Conservation (phyloP, 1,284 basidiomycete genomes). For the Cutaneotrichosporon mucoides region DNA sequence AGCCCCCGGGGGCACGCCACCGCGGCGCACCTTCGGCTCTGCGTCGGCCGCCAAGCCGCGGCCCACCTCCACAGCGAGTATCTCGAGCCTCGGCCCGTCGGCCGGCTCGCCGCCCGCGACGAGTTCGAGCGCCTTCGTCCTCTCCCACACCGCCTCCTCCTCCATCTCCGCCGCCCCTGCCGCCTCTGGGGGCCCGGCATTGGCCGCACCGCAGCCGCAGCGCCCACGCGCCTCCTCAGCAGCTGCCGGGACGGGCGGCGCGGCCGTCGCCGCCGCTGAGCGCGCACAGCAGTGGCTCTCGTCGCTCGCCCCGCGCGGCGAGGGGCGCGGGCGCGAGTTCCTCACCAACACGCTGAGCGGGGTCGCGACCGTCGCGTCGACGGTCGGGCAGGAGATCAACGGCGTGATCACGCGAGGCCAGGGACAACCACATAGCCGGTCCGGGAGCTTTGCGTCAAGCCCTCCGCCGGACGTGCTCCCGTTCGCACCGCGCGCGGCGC, state of each 20-base stretch:
- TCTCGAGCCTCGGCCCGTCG: background rate
- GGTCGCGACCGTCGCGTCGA: constrained; percentile 40
- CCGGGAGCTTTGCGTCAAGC: constrained; percentile 8
- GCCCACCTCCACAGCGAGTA: background rate
- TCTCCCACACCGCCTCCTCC: too few species aligned
- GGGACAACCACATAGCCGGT: background rate
- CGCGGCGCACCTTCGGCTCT: background rate
- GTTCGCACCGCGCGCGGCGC: background rate
- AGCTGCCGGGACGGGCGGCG: constrained; percentile 3
- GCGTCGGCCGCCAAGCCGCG: background rate
- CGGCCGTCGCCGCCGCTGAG: constrained; percentile 23
- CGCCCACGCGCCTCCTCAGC: constrained; percentile 9
- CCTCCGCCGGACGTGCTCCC: constrained; percentile 9
- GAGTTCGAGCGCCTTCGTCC: background rate
- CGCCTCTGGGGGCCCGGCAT: too few species aligned
- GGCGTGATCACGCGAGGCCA: constrained; percentile 11
- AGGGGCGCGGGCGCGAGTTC: constrained; percentile 42
- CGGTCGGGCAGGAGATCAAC: constrained; percentile 20
- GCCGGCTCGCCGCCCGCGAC: background rate
- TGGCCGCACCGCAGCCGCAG: constrained; percentile 2
- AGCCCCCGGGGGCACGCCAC: background rate
- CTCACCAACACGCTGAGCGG: constrained; percentile 36
- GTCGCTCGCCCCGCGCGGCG: constrained; percentile 42
- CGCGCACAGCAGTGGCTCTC: constrained; percentile 39
- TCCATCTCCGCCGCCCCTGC: too few species aligned